phyloP scores from a whole-genome alignment of 352 stramenopile genomes.

The Globisporangium mamillatum region DNA sequence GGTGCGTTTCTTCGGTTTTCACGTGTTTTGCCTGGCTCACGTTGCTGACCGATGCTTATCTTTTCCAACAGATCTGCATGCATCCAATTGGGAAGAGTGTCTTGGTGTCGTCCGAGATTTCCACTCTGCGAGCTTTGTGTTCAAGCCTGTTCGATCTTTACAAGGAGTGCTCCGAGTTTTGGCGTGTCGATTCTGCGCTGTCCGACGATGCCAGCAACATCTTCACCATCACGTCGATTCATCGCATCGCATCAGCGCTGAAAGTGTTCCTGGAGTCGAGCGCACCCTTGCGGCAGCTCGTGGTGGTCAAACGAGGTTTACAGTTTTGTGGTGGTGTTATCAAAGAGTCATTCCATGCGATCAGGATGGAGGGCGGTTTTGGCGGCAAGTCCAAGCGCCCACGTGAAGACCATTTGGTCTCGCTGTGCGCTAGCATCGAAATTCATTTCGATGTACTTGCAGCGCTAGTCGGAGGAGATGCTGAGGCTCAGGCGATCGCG shows the following conservation, averaged over 20 bases:
- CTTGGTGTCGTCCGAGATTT: conserved; percentile 19
- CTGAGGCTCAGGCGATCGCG: conserved; percentile 32
- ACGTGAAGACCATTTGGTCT: conserved; percentile 31
- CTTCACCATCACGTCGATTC: conserved; percentile 1
- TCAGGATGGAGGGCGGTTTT: conserved; percentile 53
- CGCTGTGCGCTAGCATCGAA: conserved; percentile 37
- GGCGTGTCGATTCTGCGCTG: not conserved
- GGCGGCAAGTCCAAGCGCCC: conserved; percentile 27
- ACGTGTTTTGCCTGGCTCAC: not conserved
- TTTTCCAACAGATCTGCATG: conserved; percentile 9
- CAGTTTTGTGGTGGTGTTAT: conserved; percentile 33
- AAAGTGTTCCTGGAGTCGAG: conserved; percentile 38
- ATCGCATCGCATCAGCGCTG: conserved; percentile 30
- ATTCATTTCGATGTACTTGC: conserved; percentile 54
- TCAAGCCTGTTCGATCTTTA: conserved; percentile 43
- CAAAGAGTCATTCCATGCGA: conserved; percentile 41
- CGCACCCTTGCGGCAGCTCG: conserved; percentile 22
- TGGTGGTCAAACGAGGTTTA: conserved; percentile 36
- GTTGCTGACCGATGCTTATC: not conserved
- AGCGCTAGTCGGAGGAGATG: conserved; percentile 35
- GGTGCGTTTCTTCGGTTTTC: conserved; percentile 21
- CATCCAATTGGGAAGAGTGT: not conserved
- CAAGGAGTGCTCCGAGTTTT: conserved; percentile 25
- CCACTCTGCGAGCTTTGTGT: conserved; percentile 23
- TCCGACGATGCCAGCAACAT: not conserved